Evolutionary conservation across 192 early-diverging fungal genomes (phyloP).

Genomic region (Umbelopsis sp.): DNA sequence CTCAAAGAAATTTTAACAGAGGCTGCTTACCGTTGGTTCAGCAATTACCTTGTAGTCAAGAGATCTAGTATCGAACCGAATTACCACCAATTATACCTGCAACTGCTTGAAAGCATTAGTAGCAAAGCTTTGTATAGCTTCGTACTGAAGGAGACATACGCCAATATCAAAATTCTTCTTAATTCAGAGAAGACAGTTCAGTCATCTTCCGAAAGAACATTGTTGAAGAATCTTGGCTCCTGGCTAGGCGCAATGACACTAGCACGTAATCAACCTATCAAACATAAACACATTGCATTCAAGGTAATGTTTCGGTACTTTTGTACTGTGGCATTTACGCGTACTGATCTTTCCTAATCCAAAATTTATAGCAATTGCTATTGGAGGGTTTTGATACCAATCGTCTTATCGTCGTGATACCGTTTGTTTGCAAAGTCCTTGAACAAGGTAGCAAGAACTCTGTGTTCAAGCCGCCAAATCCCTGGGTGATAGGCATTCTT

Average conservation of each 20-base stretch:
- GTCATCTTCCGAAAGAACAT: conserved; percentile 83
- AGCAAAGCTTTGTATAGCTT: conserved; percentile 67
- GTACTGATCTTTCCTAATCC: background rate
- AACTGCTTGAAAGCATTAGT: conserved; percentile 77
- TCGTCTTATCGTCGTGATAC: conserved; percentile 93
- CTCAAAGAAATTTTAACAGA: conserved; percentile 75
- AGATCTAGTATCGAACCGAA: conserved; percentile 96
- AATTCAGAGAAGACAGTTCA: conserved; percentile 93
- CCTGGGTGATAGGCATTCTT: conserved; percentile 97
- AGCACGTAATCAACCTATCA: conserved; percentile 92
- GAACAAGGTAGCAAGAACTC: conserved; percentile 84
- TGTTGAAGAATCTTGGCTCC: conserved; percentile 94
- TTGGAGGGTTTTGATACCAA: conserved; percentile 89
- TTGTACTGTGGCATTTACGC: background rate
- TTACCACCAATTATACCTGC: conserved; percentile 89
- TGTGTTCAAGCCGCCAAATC: conserved; percentile 94
- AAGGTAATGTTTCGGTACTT: conserved; percentile 58
- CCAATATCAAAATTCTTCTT: conserved; percentile 84
- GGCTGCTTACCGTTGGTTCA: conserved; percentile 86
- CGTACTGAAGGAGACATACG: conserved; percentile 88
- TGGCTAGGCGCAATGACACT: conserved; percentile 99
- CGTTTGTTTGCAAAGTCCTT: conserved; percentile 97
- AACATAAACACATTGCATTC: conserved; percentile 93
- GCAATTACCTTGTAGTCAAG: conserved; percentile 93
- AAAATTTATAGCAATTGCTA: conserved; percentile 69